phyloP scores from a whole-genome alignment of 495 filamentous ascomycete species.

The Tuber calosporum region DNA sequence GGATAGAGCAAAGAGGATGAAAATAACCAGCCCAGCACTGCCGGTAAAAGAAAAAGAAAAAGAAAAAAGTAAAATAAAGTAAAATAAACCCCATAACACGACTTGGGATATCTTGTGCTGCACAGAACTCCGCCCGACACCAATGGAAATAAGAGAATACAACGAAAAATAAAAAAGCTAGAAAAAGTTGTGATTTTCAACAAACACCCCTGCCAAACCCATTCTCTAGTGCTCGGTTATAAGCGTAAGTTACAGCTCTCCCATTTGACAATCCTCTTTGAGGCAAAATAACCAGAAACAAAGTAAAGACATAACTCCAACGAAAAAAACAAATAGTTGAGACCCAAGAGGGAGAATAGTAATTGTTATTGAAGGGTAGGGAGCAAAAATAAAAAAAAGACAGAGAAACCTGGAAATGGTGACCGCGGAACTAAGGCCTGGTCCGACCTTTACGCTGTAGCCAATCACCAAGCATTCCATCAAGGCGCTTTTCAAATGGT shows the following conservation, averaged over 20 bases:
- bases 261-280: neutral
- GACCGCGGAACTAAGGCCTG: slow-evolving; percentile 37
- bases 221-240: slow-evolving; percentile 31
- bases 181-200: slow-evolving; percentile 5
- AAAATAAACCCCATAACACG: slow-evolving; percentile 27
- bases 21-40: slow-evolving; percentile 9
- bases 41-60: slow-evolving; percentile 23
- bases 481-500: slow-evolving; percentile 53
- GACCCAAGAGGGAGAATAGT: neutral
- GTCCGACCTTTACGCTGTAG: slow-evolving; percentile 58
- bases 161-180: neutral
- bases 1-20: slow-evolving; percentile 20
- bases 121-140: neutral
- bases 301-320: neutral
- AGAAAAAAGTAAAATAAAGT: slow-evolving; percentile 15
- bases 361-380: neutral
- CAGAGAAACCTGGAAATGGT: neutral
- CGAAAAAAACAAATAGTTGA: neutral
- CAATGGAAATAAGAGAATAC: neutral
- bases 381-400: slow-evolving; percentile 5
- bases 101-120: neutral
- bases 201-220: slow-evolving; percentile 5
- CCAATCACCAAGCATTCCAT: slow-evolving; percentile 80
- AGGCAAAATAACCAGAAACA: neutral
- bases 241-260: slow-evolving; percentile 29